phyloP scores from a whole-genome alignment of 1,139 yeast species.

The Taiozyma sp. region DNA sequence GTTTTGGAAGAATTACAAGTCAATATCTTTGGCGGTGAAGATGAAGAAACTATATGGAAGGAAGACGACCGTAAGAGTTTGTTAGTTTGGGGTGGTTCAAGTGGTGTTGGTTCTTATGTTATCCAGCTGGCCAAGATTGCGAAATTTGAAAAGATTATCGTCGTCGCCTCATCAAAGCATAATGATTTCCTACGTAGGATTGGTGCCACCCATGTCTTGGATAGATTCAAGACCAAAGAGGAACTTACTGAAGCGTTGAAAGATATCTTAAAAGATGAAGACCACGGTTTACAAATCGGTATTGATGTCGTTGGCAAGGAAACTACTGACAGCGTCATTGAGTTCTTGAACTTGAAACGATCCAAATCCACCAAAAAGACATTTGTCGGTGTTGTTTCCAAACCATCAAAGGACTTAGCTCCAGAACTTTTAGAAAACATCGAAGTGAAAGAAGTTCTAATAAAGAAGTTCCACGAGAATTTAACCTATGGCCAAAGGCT shows the following conservation, averaged over 20 bases:
- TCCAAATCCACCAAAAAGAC: slow-evolving; percentile 13
- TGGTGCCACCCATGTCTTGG: slow-evolving; percentile 39
- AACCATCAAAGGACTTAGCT: slow-evolving; percentile 27
- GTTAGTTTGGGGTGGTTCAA: slow-evolving; percentile 46
- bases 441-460: slow-evolving; percentile 30
- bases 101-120: slow-evolving; percentile 40
- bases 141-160: slow-evolving; percentile 35
- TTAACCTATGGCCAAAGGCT: slow-evolving; percentile 33
- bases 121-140: slow-evolving; percentile 39
- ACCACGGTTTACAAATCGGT: slow-evolving; percentile 30
- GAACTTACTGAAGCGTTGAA: slow-evolving; percentile 22
- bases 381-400: slow-evolving; percentile 39
- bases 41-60: slow-evolving; percentile 6
- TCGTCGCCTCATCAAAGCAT: slow-evolving; percentile 35
- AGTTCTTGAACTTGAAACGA: slow-evolving; percentile 23
- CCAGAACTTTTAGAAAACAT: slow-evolving; percentile 25
- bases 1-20: slow-evolving; percentile 32
- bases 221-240: slow-evolving; percentile 29
- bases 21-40: slow-evolving; percentile 14
- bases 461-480: slow-evolving; percentile 43
- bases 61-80: slow-evolving; percentile 23
- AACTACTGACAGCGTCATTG: slow-evolving; percentile 32
- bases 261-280: slow-evolving; percentile 16
- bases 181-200: slow-evolving; percentile 28
- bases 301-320: slow-evolving; percentile 43